Conservation (phyloP, 2,329 filamentous ascomycete species). For the Penicillium sp. region DNA sequence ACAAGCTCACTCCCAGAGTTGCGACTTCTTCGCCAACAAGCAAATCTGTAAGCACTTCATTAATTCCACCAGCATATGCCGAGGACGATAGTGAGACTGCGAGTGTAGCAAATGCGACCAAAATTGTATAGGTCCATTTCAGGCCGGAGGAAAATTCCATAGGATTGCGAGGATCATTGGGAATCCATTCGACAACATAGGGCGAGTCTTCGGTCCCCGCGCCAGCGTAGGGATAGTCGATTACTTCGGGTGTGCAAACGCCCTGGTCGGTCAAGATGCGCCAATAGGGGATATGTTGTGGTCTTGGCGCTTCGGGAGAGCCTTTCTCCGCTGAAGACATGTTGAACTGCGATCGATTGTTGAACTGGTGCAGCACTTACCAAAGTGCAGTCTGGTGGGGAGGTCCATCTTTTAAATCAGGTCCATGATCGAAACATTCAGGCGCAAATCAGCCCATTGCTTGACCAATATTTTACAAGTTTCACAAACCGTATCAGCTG, state of each 20-base stretch:
- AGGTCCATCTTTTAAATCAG: background rate
- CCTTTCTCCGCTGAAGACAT: slow-evolving; percentile 2
- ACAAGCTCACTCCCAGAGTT: slow-evolving; percentile 39
- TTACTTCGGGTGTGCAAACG: slow-evolving; percentile 22
- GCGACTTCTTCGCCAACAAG: slow-evolving; percentile 29
- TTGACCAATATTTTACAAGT: background rate
- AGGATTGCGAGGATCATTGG: slow-evolving; percentile 37
- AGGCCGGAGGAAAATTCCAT: slow-evolving; percentile 27
- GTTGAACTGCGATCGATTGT: background rate
- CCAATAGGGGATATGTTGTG: slow-evolving; percentile 24
- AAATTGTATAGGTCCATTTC: slow-evolving; percentile 36
- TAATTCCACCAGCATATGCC: slow-evolving; percentile 32
- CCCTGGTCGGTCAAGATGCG: slow-evolving; percentile 24
- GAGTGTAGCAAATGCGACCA: slow-evolving; percentile 32
- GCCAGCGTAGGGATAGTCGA: slow-evolving; percentile 26
- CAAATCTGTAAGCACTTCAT: slow-evolving; percentile 28
- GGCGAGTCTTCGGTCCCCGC: slow-evolving; percentile 36
- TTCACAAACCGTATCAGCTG: background rate
- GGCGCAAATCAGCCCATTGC: background rate
- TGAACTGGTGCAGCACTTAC: background rate
- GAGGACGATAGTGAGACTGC: slow-evolving; percentile 37
- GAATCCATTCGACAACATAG: slow-evolving; percentile 38
- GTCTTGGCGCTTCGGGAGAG: slow-evolving; percentile 2
- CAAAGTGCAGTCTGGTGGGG: background rate
- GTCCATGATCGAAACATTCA: background rate